A percentile compares a stretch with the other conserved stretches of the same genome.
Conservation (phyloP, 2,329 filamentous ascomycete genomes). For the Decorospora gaudefroyi region DNA sequence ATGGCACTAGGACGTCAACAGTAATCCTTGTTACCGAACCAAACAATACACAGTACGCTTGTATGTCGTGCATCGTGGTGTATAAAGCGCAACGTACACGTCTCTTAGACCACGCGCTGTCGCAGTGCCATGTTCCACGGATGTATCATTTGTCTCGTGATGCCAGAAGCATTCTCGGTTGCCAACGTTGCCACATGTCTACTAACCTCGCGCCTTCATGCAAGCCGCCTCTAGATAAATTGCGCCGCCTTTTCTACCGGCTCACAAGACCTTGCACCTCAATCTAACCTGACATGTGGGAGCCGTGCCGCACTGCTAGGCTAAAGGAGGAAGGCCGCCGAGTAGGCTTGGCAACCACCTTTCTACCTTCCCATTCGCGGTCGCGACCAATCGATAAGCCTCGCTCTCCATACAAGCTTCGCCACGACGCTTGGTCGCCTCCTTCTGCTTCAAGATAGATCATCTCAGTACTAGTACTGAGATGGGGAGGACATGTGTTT, state of each 20-base stretch:
- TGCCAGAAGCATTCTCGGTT: neutral
- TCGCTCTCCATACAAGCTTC: conserved; percentile 1
- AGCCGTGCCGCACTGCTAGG: conserved; percentile 1
- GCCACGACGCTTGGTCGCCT: conserved; percentile 2
- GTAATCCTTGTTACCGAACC: too few species aligned
- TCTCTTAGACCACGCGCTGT: too few species aligned
- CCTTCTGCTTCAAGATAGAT: conserved; percentile 7
- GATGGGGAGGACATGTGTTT: too few species aligned
- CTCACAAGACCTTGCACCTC: neutral
- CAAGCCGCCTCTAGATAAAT: neutral
- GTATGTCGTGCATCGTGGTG: too few species aligned
- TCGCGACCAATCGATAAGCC: conserved; percentile 6
- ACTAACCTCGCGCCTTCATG: neutral
- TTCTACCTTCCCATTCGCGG: conserved; percentile 5
- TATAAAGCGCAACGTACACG: too few species aligned
- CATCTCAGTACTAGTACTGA: too few species aligned
- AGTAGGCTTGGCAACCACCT: conserved; percentile 1
- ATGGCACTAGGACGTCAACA: too few species aligned
- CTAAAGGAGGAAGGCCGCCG: conserved; percentile 5
- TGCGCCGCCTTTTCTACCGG: neutral
- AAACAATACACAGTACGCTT: too few species aligned
- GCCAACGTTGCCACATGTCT: neutral
- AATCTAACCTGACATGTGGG: neutral
- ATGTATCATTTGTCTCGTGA: neutral
- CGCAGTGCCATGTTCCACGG: too few species aligned